Conservation (phyloP, 768 basidiomycete species). For the Tulasnella sp. region DNA sequence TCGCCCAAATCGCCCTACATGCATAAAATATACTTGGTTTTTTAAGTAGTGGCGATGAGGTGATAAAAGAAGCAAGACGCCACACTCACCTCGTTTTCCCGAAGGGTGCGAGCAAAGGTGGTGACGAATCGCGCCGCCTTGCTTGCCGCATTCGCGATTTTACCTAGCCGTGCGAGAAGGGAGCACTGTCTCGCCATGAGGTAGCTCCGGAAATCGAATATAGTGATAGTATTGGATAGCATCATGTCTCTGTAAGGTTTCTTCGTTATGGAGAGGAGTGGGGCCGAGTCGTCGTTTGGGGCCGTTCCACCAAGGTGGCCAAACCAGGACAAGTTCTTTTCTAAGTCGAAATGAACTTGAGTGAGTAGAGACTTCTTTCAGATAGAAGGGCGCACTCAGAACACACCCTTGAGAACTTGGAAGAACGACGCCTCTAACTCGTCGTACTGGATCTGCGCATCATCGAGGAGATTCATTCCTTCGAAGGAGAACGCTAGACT, state of each 20-base stretch:
- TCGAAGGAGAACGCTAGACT: constrained; percentile 86
- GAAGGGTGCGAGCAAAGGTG: constrained; percentile 61
- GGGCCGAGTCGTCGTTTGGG: constrained; percentile 63
- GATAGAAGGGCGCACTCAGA: neutral
- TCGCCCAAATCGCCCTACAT: constrained; percentile 41
- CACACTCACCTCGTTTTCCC: constrained; percentile 65
- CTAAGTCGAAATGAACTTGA: constrained; percentile 28
- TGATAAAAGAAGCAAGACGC: too few relatives aligned
- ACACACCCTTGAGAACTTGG: constrained; percentile 29
- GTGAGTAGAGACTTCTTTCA: neutral
- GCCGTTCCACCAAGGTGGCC: constrained; percentile 65
- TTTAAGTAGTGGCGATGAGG: neutral
- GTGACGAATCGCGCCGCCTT: constrained; percentile 66
- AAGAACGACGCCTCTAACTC: constrained; percentile 81
- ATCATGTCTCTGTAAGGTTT: constrained; percentile 88
- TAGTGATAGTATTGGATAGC: constrained; percentile 76
- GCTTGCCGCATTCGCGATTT: constrained; percentile 56
- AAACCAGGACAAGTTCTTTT: constrained; percentile 87
- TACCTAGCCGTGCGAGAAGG: constrained; percentile 57
- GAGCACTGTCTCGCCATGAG: constrained; percentile 77
- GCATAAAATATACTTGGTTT: neutral
- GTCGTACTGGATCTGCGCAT: constrained; percentile 78
- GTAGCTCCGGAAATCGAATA: constrained; percentile 90
- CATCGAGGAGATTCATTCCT: constrained; percentile 79
- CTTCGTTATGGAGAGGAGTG: constrained; percentile 63